Conservation (phyloP, 2,329 filamentous ascomycete species). For the Didymella lethalis region DNA sequence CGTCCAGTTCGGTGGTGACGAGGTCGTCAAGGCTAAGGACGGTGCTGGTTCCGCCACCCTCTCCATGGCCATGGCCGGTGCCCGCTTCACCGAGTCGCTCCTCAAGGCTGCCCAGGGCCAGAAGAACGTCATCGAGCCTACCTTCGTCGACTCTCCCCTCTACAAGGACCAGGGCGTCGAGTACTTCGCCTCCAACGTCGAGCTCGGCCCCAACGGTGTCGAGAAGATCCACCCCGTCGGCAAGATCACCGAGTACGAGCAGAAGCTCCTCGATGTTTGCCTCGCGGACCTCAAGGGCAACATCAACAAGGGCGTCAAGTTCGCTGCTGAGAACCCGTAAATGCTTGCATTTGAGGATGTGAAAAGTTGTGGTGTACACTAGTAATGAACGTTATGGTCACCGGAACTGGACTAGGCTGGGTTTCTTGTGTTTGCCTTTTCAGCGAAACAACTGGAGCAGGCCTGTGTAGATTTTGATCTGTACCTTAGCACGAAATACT, state of each 20-base stretch:
- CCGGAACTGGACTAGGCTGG: slow-evolving; percentile 34
- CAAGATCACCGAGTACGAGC: slow-evolving; percentile 82
- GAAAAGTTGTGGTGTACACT: slow-evolving; percentile 35
- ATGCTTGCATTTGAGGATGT: slow-evolving; percentile 5
- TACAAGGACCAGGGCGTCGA: slow-evolving; percentile 98
- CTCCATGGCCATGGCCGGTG: slow-evolving; percentile 98
- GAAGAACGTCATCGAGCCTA: slow-evolving; percentile 94
- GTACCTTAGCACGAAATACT: slow-evolving; percentile 34
- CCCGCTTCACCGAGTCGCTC: slow-evolving; percentile 84
- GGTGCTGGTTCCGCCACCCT: slow-evolving; percentile 96
- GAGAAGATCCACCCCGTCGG: slow-evolving; percentile 92
- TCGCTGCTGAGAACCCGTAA: slow-evolving; percentile 65
- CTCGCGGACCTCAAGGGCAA: slow-evolving; percentile 87
- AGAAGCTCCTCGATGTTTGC: slow-evolving; percentile 87
- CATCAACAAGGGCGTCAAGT: slow-evolving; percentile 87
- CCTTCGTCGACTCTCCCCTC: slow-evolving; percentile 94
- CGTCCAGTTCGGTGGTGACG: slow-evolving; percentile 98
- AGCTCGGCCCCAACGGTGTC: slow-evolving; percentile 95
- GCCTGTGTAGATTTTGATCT: slow-evolving; percentile 33
- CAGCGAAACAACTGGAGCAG: slow-evolving; percentile 24
- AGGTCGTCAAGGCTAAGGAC: slow-evolving; percentile 99
- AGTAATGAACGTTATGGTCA: slow-evolving; percentile 35
- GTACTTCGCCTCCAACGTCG: slow-evolving; percentile 95
- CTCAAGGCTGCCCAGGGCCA: slow-evolving; percentile 92
- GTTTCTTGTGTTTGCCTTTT: slow-evolving; percentile 28